phyloP scores from a whole-genome alignment of 345 rosid species.

The Carallia brachiata region DNA sequence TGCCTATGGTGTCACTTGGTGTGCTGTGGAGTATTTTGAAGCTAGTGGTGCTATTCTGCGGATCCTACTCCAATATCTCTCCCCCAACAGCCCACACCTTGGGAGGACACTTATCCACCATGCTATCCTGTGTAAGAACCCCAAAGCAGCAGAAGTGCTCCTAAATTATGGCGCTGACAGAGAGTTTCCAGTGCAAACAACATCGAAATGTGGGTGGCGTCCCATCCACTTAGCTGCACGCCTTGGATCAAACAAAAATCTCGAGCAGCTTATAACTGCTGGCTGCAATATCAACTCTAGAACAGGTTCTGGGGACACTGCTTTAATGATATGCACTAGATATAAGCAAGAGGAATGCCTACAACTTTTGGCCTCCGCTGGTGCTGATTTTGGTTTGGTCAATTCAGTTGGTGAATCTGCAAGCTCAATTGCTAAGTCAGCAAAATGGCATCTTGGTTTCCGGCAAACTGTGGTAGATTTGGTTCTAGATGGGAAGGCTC shows the following conservation, averaged over 20 bases:
- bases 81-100: conserved; percentile 46
- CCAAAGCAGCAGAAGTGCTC: conserved; percentile 62
- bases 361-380: conserved; percentile 56
- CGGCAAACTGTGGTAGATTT: conserved; percentile 54
- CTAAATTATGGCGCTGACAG: conserved; percentile 53
- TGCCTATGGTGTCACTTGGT: conserved; percentile 81
- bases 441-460: conserved; percentile 67
- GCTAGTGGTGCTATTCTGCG: conserved; percentile 63
- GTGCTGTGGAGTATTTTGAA: conserved; percentile 93
- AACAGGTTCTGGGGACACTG: conserved; percentile 73
- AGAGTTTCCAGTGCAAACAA: conserved; percentile 49
- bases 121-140: conserved; percentile 75
- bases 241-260: conserved; percentile 46
- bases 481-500: conserved; percentile 50
- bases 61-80: conserved; percentile 54
- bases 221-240: conserved; percentile 83
- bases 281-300: conserved; percentile 66
- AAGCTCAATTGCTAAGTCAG: conserved; percentile 48
- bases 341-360: conserved; percentile 60
- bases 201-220: conserved; percentile 42
- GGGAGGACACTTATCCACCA: conserved; percentile 93
- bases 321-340: conserved; percentile 63
- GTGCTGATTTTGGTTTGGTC: conserved; percentile 81
- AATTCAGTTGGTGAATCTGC: conserved; percentile 52
- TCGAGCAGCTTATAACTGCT: conserved; percentile 51